Percentiles rank a stretch among this genome's conserved stretches.
Conservation (phyloP, 2,329 filamentous ascomycete species). For the Ascochyta pisi region DNA sequence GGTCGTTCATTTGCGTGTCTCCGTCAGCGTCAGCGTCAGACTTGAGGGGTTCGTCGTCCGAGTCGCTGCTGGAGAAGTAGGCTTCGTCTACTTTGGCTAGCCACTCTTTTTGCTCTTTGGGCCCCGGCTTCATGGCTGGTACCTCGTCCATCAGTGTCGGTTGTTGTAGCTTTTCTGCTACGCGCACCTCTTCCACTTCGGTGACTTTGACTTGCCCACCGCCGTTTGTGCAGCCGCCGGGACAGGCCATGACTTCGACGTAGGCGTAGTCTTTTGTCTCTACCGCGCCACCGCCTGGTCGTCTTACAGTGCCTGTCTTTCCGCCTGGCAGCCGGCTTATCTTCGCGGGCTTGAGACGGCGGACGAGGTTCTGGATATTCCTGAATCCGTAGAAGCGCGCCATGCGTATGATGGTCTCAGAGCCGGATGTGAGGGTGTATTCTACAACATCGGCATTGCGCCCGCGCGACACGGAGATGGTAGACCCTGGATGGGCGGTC, state of each 20-base stretch:
- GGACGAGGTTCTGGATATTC: slow-evolving; percentile 97
- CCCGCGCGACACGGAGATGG: slow-evolving; percentile 74
- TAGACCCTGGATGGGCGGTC: slow-evolving; percentile 72
- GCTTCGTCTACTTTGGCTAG: slow-evolving; percentile 65
- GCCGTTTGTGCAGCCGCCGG: slow-evolving; percentile 97
- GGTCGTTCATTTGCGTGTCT: slow-evolving; percentile 42
- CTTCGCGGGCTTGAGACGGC: slow-evolving; percentile 83
- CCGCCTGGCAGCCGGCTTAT: slow-evolving; percentile 61
- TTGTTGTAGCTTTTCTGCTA: slow-evolving; percentile 36
- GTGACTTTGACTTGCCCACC: slow-evolving; percentile 93
- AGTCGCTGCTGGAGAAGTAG: slow-evolving; percentile 77
- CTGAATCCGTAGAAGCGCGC: slow-evolving; percentile 97
- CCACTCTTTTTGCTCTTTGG: slow-evolving; percentile 82
- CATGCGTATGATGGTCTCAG: slow-evolving; percentile 44
- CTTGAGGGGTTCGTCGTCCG: slow-evolving; percentile 22
- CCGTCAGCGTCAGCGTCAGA: slow-evolving; percentile 47
- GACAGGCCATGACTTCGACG: slow-evolving; percentile 98
- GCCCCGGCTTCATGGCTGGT: slow-evolving; percentile 63
- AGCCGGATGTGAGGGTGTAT: slow-evolving; percentile 69
- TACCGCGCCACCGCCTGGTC: slow-evolving; percentile 74
- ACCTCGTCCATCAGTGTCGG: slow-evolving; percentile 18
- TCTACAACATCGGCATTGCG: slow-evolving; percentile 92
- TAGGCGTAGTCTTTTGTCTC: slow-evolving; percentile 80
- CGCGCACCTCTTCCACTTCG: slow-evolving; percentile 65
- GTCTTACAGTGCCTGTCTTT: slow-evolving; percentile 53